phyloP scores from a whole-genome alignment of 129 eudicot genomes.

The Apium graveolens region DNA sequence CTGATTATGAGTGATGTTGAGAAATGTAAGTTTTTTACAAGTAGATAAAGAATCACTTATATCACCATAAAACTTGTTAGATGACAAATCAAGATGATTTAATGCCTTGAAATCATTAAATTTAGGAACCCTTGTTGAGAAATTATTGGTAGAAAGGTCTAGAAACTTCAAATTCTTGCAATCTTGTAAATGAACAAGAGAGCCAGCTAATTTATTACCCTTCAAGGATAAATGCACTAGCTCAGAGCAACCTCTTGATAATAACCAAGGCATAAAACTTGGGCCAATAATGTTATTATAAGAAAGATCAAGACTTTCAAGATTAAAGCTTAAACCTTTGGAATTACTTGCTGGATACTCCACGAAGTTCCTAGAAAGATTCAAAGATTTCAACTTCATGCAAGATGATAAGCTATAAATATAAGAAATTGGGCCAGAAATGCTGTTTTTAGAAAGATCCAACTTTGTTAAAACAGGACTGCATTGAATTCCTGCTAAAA shows the following conservation, averaged over 20 bases:
- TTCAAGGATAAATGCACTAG: conserved; percentile 42
- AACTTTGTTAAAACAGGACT: conserved; percentile 24
- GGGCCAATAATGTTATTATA: conserved; percentile 43
- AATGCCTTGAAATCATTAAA: conserved; percentile 34
- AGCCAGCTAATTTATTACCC: conserved; percentile 51
- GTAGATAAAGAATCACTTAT: conserved; percentile 29
- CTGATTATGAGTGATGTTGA: conserved; percentile 51
- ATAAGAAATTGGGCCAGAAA: conserved; percentile 55
- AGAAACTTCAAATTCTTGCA: conserved; percentile 33
- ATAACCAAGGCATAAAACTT: conserved; percentile 49
- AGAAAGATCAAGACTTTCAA: conserved; percentile 52
- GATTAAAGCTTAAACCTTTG: conserved; percentile 15
- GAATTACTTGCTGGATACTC: conserved; percentile 26
- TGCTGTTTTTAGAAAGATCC: conserved; percentile 59
- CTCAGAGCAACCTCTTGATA: conserved; percentile 39
- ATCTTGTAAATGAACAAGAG: conserved; percentile 2
- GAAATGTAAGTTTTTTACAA: conserved; percentile 37
- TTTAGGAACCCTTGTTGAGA: conserved; percentile 35
- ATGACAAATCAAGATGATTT: conserved; percentile 53
- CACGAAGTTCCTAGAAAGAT: conserved; percentile 51
- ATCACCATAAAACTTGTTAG: conserved; percentile 53
- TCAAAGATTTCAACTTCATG: conserved; percentile 26
- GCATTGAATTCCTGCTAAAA: conserved; percentile 33
- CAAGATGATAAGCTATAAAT: conserved; percentile 33
- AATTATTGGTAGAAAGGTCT: conserved; percentile 58